Conservation (phyloP, 768 basidiomycete species). For the Amyloporia xantha region DNA sequence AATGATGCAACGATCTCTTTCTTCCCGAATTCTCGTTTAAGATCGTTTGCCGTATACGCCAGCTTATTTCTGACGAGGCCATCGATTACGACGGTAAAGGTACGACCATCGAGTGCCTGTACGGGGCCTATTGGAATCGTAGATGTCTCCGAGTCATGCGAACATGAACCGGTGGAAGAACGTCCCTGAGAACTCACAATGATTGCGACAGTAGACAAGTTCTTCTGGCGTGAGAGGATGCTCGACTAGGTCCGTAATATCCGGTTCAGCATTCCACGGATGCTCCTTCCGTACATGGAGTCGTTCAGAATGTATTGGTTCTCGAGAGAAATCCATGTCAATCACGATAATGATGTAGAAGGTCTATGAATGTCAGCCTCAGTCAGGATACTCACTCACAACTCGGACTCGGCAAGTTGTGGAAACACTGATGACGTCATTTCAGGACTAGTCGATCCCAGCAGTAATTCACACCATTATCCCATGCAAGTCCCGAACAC, state of each 20-base stretch:
- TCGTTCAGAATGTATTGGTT: constrained; percentile 43
- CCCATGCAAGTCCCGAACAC: not conserved
- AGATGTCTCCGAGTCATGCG: not conserved
- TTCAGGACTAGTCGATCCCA: not conserved
- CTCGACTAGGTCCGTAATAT: constrained; percentile 46
- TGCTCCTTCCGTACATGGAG: constrained; percentile 38
- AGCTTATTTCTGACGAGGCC: constrained; percentile 11
- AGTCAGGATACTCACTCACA: no score
- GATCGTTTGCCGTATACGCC: not conserved
- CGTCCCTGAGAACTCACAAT: constrained; percentile 22
- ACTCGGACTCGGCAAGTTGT: not conserved
- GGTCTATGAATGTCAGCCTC: no score
- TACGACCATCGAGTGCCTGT: constrained; percentile 40
- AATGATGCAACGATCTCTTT: constrained; percentile 24
- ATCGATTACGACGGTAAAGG: constrained; percentile 11
- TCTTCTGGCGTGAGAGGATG: constrained; percentile 56
- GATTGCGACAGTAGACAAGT: constrained; percentile 68
- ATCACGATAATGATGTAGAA: no score
- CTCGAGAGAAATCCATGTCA: constrained; percentile 19
- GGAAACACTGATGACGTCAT: not conserved
- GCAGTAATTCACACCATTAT: not conserved
- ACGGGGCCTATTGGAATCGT: constrained; percentile 35
- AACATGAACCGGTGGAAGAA: not conserved
- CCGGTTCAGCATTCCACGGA: constrained; percentile 70
- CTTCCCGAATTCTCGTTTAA: not conserved